Conservation (phyloP, 2,329 filamentous ascomycete genomes). For the Cordyceps javanica region DNA sequence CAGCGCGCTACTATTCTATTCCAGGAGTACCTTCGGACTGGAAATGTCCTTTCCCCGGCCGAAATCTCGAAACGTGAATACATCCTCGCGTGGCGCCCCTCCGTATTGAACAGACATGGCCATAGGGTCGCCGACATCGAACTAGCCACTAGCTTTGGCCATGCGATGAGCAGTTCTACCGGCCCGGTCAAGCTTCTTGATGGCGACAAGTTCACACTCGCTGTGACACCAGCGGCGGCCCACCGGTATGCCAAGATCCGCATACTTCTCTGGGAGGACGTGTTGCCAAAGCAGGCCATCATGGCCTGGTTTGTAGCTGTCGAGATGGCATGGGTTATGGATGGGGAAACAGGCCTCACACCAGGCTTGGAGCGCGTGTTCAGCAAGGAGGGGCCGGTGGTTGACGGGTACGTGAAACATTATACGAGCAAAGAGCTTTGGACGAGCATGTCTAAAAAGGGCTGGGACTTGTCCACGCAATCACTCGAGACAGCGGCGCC, state of each 20-base stretch:
- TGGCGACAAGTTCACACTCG: conserved; percentile 13
- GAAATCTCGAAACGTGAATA: conserved; percentile 60
- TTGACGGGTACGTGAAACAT: conserved; percentile 3
- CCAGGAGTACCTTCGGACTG: conserved; percentile 45
- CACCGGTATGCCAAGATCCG: conserved; percentile 23
- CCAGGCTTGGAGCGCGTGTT: conserved; percentile 1
- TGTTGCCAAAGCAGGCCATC: conserved; percentile 24
- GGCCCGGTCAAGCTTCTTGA: conserved; percentile 24
- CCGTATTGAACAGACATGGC: conserved; percentile 24
- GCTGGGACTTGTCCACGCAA: conserved; percentile 31
- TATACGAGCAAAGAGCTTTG: conserved; percentile 20
- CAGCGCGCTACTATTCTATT: conserved; percentile 80
- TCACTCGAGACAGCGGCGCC: conserved; percentile 32
- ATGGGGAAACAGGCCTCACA: conserved; percentile 11
- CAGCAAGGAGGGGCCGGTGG: neutral
- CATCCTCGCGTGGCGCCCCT: conserved; percentile 46
- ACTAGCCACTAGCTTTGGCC: conserved; percentile 35
- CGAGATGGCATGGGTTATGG: conserved; percentile 30
- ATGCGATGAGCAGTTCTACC: conserved; percentile 27
- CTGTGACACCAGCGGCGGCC: conserved; percentile 5
- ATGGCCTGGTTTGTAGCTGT: conserved; percentile 32
- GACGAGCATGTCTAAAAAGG: conserved; percentile 21
- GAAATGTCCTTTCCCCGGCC: conserved; percentile 53
- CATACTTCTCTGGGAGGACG: conserved; percentile 29
- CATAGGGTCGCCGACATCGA: conserved; percentile 30